Percentiles rank a stretch among this genome's conserved stretches.
Evolutionary conservation across 306 rosid genomes (phyloP).

Genomic region (Sindora glabra): DNA sequence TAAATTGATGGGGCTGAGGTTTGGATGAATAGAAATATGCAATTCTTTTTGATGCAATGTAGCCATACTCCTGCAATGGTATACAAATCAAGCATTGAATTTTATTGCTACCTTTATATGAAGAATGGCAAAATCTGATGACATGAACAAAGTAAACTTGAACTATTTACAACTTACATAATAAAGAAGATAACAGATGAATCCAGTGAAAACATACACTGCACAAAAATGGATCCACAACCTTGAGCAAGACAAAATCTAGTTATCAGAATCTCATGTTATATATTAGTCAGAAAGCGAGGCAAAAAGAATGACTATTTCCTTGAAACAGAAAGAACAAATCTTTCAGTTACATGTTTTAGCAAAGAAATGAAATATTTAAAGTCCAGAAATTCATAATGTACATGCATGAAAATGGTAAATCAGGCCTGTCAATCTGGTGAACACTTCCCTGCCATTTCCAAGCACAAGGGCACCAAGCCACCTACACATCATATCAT

Average conservation of each 20-base stretch:
- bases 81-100: conserved; percentile 16
- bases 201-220: conserved; percentile 66
- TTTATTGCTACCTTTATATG: neutral
- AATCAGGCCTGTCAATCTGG: too few relatives aligned
- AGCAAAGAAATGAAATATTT: neutral
- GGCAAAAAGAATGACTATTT: neutral
- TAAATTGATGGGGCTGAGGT: conserved; percentile 57
- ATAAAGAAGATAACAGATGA: conserved; percentile 83
- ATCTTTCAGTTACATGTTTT: neutral
- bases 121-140: conserved; percentile 7
- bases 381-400: neutral
- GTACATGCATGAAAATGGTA: too few relatives aligned
- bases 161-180: conserved; percentile 43
- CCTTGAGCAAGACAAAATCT: conserved; percentile 43
- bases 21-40: conserved; percentile 44
- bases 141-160: conserved; percentile 9
- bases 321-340: neutral
- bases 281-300: neutral
- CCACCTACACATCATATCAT: too few relatives aligned
- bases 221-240: conserved; percentile 85
- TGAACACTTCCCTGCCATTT: too few relatives aligned
- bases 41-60: conserved; percentile 62
- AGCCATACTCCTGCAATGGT: conserved; percentile 47
- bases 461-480: too few relatives aligned
- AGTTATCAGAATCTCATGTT: conserved; percentile 26